Conservation (phyloP, 176 grass and related monocot species). For the Aechmea fasciata region DNA sequence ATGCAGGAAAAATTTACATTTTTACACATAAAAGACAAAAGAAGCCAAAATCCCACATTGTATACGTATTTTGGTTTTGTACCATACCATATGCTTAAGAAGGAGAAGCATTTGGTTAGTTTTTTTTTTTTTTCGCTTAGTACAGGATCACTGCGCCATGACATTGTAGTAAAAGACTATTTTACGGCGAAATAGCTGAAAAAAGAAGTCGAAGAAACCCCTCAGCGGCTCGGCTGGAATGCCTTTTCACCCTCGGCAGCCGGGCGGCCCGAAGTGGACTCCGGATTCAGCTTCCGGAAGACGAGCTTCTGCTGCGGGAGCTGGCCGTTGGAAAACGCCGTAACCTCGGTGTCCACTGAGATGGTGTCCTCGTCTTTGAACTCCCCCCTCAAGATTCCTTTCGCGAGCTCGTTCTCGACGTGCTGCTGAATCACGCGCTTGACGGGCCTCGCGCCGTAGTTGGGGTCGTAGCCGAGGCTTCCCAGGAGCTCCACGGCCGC, state of each 20-base stretch:
- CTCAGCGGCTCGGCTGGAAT: constrained; percentile 39
- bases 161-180: no score
- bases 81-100: no score
- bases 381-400: constrained; percentile 73
- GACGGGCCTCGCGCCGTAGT: constrained; percentile 88
- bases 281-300: constrained; percentile 36
- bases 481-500: constrained; percentile 66
- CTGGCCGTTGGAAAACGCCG: constrained; percentile 56
- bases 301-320: constrained; percentile 73
- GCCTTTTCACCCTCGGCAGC: constrained; percentile 39
- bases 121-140: no score
- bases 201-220: no score
- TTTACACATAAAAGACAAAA: no score
- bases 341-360: constrained; percentile 65
- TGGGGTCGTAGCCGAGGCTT: constrained; percentile 82
- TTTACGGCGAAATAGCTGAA: no score
- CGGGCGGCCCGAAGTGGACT: constrained; percentile 6
- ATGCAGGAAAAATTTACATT: no score
- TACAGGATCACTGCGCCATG: no score
- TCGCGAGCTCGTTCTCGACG: constrained; percentile 86
- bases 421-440: constrained; percentile 93
- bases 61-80: no score
- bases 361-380: constrained; percentile 84
- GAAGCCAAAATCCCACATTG: no score
- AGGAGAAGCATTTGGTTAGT: no score